Percentiles rank a stretch among this genome's conserved stretches.
phyloP scores from a whole-genome alignment of 257 asterid species.

The Plantago ovata region DNA sequence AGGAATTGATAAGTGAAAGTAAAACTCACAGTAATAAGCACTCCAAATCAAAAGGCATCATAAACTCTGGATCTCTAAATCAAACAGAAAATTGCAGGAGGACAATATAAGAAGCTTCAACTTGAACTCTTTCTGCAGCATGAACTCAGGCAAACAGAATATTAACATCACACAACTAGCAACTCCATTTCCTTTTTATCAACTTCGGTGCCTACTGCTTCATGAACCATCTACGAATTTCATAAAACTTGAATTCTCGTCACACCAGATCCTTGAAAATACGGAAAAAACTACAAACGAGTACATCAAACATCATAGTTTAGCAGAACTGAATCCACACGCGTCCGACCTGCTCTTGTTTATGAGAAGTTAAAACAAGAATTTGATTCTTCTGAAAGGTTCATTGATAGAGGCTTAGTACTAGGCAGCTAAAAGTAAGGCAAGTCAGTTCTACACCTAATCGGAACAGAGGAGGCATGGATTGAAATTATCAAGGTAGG shows the following conservation, averaged over 20 bases:
- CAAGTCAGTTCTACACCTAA: neutral
- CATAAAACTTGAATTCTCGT: constrained; percentile 12
- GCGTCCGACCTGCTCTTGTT: neutral
- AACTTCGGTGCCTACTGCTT: neutral
- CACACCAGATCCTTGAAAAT: constrained; percentile 10
- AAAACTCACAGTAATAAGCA: neutral
- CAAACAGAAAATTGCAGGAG: neutral
- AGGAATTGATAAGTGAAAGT: constrained; percentile 9
- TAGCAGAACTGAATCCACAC: neutral
- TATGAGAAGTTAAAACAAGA: constrained; percentile 12
- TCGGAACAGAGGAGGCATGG: constrained; percentile 12
- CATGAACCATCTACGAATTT: constrained; percentile 1
- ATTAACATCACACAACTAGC: constrained; percentile 3
- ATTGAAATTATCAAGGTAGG: constrained; percentile 5
- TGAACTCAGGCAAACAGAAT: neutral
- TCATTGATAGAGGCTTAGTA: neutral
- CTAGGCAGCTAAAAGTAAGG: constrained; percentile 8
- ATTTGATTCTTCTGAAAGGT: constrained; percentile 2
- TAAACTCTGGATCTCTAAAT: constrained; percentile 4
- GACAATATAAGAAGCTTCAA: constrained; percentile 1
- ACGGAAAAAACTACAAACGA: constrained; percentile 10
- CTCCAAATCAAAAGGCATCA: neutral
- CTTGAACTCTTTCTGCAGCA: neutral
- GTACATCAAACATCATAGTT: neutral
- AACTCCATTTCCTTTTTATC: neutral